phyloP scores from a whole-genome alignment of 441 rosid species.

The Biscutella laevigata region DNA sequence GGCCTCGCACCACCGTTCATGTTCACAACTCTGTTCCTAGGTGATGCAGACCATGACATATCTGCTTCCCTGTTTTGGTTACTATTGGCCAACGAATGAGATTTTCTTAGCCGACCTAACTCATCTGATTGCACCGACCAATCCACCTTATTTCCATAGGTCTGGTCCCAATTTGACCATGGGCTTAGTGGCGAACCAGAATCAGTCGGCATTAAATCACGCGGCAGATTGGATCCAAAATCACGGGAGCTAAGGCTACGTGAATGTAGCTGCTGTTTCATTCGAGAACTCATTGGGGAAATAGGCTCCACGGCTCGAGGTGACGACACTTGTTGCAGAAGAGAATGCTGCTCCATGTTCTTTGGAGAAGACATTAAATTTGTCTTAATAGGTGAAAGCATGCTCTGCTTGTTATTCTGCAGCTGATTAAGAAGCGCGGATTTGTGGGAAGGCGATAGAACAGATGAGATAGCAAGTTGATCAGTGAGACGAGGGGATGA shows the following conservation, averaged over 20 bases:
- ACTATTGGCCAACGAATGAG: constrained; percentile 48
- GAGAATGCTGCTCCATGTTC: constrained; percentile 39
- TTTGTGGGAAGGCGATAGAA: constrained; percentile 57
- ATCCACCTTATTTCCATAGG: constrained; percentile 45
- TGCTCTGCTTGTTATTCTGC: constrained; percentile 56
- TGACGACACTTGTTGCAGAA: constrained; percentile 48
- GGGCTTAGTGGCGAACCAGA: constrained; percentile 46
- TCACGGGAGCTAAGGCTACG: constrained; percentile 59
- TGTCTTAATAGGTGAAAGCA: constrained; percentile 63
- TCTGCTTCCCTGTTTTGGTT: constrained; percentile 50
- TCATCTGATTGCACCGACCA: constrained; percentile 64
- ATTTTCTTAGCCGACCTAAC: constrained; percentile 38
- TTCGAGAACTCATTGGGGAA: constrained; percentile 50
- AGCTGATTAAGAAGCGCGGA: constrained; percentile 56
- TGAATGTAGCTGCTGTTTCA: constrained; percentile 45
- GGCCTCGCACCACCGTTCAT: constrained; percentile 26
- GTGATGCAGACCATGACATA: constrained; percentile 58
- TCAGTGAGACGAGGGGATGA: constrained; percentile 55
- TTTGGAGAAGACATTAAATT: constrained; percentile 36
- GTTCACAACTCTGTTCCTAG: constrained; percentile 29
- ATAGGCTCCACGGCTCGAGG: constrained; percentile 55
- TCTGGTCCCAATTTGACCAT: constrained; percentile 63
- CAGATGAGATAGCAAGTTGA: constrained; percentile 42
- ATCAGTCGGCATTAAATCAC: constrained; percentile 23
- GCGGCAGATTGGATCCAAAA: constrained; percentile 41